Percentiles rank a stretch among this genome's conserved stretches.
Conservation (phyloP, 805 yeast genomes). For the Yamadazyma endophytica region DNA sequence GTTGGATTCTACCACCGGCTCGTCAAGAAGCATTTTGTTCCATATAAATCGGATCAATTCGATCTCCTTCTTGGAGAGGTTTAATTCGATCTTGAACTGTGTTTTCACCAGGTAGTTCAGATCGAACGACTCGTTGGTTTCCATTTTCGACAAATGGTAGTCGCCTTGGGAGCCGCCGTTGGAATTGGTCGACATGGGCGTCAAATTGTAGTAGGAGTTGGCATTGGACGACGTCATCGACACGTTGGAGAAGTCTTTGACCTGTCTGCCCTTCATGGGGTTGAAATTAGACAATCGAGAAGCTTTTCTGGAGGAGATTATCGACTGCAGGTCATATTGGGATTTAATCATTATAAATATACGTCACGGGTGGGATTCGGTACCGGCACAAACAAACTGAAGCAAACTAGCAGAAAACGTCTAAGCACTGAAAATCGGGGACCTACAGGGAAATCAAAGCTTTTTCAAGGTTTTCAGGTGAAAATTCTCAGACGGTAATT, state of each 20-base stretch:
- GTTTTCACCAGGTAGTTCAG: constrained; percentile 14
- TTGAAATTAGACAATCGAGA: constrained; percentile 13
- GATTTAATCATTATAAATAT: constrained; percentile 1
- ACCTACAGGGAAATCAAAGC: too few species aligned
- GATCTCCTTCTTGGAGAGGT: constrained; percentile 33
- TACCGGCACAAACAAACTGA: background rate
- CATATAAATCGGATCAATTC: constrained; percentile 45
- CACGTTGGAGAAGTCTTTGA: constrained; percentile 1
- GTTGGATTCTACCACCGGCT: constrained; percentile 18
- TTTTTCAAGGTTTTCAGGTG: too few species aligned
- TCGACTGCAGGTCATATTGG: constrained; percentile 5
- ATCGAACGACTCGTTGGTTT: constrained; percentile 18
- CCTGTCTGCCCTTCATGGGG: constrained; percentile 10
- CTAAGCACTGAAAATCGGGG: too few species aligned
- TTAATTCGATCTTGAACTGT: constrained; percentile 14
- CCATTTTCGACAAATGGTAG: constrained; percentile 23
- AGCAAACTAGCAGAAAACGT: background rate
- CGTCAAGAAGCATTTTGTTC: constrained; percentile 40
- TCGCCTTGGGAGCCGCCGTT: constrained; percentile 7
- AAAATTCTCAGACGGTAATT: too few species aligned
- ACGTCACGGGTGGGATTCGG: too few species aligned
- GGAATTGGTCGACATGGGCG: constrained; percentile 8
- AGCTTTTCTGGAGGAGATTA: constrained; percentile 8
- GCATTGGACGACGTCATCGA: background rate
- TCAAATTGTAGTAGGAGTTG: constrained; percentile 8